phyloP scores from a whole-genome alignment of 306 rosid species.

The Ormosia semicastrata region DNA sequence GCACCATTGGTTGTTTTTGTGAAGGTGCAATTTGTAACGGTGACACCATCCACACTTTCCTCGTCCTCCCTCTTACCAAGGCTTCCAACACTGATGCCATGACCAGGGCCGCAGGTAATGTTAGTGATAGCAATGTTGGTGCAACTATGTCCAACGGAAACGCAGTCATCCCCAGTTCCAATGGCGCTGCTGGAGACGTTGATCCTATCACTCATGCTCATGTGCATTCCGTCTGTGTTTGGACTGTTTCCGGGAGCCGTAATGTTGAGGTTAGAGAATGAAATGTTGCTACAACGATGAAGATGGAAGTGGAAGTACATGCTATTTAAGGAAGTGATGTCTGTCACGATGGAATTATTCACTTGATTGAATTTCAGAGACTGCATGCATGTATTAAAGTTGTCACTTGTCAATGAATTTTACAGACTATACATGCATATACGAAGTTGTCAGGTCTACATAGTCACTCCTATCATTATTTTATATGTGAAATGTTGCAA shows the following conservation, averaged over 20 bases:
- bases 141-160: slow-evolving; percentile 54
- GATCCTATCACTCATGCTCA: slow-evolving; percentile 34
- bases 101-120: slow-evolving; percentile 76
- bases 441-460: no score
- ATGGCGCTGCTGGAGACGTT: slow-evolving; percentile 38
- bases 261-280: slow-evolving; percentile 25
- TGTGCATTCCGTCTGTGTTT: slow-evolving; percentile 77
- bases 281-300: slow-evolving; percentile 26
- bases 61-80: slow-evolving; percentile 63
- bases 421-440: no score
- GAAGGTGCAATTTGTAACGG: slow-evolving; percentile 54
- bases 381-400: slow-evolving; percentile 36
- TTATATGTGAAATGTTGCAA: no score
- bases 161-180: slow-evolving; percentile 77
- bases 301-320: slow-evolving; percentile 55
- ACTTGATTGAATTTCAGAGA: slow-evolving; percentile 41
- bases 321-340: slow-evolving; percentile 54
- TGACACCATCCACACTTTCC: slow-evolving; percentile 30
- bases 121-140: slow-evolving; percentile 23
- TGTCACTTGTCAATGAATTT: neutral
- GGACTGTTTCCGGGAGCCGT: slow-evolving; percentile 65
- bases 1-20: slow-evolving; percentile 65
- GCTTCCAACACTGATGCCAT: slow-evolving; percentile 67
- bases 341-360: slow-evolving; percentile 36
- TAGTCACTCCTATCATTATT: no score